These are phyloP conservation scores for Scenedesmus sp. DNA, from an alignment of 163 green algal species.

Conservation along the genomic window DNA sequence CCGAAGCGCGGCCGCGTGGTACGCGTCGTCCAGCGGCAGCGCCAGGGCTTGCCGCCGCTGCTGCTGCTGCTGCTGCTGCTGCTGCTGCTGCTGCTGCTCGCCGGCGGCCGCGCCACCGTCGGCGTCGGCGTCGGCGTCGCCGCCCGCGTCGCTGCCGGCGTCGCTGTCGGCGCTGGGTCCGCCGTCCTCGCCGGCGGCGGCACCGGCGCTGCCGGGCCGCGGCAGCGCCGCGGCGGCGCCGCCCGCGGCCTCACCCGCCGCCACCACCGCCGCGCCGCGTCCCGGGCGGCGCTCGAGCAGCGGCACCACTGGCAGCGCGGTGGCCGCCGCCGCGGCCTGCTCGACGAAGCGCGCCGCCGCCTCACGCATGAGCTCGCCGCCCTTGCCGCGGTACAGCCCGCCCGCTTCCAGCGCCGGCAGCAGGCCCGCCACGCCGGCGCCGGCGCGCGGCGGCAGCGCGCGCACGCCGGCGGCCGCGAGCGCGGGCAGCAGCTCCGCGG, in stretches of 20 bases:
- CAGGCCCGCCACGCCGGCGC: not conserved
- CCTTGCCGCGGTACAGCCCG: constrained; percentile 86
- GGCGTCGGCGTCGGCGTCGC: not conserved
- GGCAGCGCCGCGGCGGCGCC: too few relatives aligned
- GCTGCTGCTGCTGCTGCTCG: constrained; percentile 1
- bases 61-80: constrained; percentile 19
- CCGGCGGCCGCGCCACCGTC: not conserved
- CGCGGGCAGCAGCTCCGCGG: constrained; percentile 82
- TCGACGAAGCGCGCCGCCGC: constrained; percentile 76
- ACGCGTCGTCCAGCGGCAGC: constrained; percentile 15
- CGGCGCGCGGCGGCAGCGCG: not conserved
- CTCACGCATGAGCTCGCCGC: constrained; percentile 90
- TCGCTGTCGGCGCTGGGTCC: not conserved
- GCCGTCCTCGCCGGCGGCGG: not conserved
- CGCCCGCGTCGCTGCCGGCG: not conserved
- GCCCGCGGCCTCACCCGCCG: too few relatives aligned
- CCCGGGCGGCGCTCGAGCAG: not conserved
- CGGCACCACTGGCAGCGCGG: constrained; percentile 36
- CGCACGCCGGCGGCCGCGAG: constrained; percentile 54
- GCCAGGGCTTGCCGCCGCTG: constrained; percentile 5
- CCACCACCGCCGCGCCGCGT: too few relatives aligned
- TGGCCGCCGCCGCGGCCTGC: constrained; percentile 43
- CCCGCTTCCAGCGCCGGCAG: constrained; percentile 37
- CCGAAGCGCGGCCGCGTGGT: constrained; percentile 8
- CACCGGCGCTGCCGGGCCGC: too few relatives aligned